Evolutionary conservation across 2,329 filamentous ascomycete genomes (phyloP), one percentile per base, ranked within the genome.

Genomic region (Ampelomyces quisqualis): DNA sequence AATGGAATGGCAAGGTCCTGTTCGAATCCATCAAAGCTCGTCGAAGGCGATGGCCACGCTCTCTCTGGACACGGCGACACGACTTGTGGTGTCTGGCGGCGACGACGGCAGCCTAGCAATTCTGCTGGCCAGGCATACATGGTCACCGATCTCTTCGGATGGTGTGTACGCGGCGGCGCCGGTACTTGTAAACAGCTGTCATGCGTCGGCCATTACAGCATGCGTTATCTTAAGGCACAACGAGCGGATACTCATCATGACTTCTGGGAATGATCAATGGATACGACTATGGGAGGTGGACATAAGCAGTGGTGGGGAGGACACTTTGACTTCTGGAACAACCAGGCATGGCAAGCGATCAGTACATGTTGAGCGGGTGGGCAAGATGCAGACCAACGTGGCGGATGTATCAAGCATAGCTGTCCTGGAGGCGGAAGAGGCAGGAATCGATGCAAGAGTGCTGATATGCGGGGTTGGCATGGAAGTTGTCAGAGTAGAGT

Each of bases 61-160:
- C 2, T 31, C 56, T 19, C 36, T 73, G 10, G 52, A 58, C 13
- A 23, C 61, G 20, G 55, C 53, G n/a, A 51, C 68, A 36, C 53
- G 71, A 51, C 51, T 86, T 1, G 60, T 95, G 13, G 65, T 88
- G 4, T 90, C 88, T 0, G 89, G 88, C 18, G 90, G 93, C 15
- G 93, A 98, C 57, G 93, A 97, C 66, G 93, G 93, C 47, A 85
- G 85, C 3, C 66, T 97, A 0, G 84, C 77, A 0, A 60, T 77
- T 21, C 53, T 76, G 19, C n/a, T n/a, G n/a, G n/a, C n/a, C n/a
- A n/a, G n/a, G n/a, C 40, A 53, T 24, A 40, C 34, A n/a, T 17
- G 17, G 15, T 24, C 38, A 8, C 14, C 23, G 5, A 6, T 28
- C 42, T 22, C 62, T 53, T 26, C 56, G 62, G 10, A 53, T 42